Evolutionary conservation across 2,329 filamentous ascomycete genomes (phyloP).

Genomic region (Rhynchosporium secalis): DNA sequence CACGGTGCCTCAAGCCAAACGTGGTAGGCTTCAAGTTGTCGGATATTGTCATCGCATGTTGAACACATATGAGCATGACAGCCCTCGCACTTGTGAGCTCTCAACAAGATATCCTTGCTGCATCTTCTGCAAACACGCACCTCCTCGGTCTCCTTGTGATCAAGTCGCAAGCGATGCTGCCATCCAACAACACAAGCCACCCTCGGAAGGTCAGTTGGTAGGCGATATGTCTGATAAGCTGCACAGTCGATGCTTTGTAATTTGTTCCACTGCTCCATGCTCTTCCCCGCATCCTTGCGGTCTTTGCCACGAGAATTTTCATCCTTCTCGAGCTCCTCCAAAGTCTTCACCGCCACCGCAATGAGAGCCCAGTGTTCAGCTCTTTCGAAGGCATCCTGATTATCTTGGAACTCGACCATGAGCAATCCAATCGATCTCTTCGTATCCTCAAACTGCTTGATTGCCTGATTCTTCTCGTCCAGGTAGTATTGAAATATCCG

Average conservation of each 20-base stretch:
- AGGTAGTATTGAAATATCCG: background rate
- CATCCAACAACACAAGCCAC: background rate
- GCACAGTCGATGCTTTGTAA: background rate
- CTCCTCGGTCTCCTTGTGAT: background rate
- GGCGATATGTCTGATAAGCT: slow-evolving; percentile 1
- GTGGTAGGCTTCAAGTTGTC: background rate
- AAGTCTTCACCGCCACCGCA: background rate
- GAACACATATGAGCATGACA: background rate
- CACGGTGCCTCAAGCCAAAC: background rate
- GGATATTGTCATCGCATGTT: background rate
- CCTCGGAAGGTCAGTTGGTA: background rate
- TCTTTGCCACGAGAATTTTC: background rate
- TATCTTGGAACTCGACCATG: slow-evolving; percentile 5
- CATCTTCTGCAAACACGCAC: background rate
- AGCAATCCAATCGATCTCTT: slow-evolving; percentile 2
- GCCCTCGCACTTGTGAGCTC: background rate
- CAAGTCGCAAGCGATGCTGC: background rate
- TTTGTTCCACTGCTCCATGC: slow-evolving; percentile 1
- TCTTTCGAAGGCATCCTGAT: background rate
- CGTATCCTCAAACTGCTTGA: background rate
- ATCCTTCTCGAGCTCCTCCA: background rate
- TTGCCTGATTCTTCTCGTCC: background rate
- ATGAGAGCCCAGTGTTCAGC: background rate
- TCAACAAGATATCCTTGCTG: background rate
- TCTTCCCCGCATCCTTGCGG: background rate